Percentiles rank a stretch among this genome's conserved stretches.
These are phyloP conservation scores for Gracilariopsis chorda DNA, from an alignment of 23 red algal species.

Conservation along the genomic window DNA sequence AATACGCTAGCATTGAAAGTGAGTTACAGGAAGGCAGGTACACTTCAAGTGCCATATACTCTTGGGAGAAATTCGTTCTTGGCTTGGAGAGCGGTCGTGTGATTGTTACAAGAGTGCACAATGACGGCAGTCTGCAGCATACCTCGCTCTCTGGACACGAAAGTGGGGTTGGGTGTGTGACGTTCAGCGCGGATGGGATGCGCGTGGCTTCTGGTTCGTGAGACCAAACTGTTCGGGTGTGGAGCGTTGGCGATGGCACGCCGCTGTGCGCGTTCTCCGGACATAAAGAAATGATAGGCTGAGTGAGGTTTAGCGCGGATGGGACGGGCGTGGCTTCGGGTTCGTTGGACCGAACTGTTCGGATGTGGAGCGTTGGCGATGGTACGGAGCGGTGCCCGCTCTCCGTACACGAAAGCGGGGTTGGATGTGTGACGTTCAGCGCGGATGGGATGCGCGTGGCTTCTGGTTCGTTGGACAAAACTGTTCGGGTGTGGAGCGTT, in stretches of 20 bases:
- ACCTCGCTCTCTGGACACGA: conserved; percentile 34
- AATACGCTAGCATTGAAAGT: not conserved
- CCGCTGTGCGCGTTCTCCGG: no score
- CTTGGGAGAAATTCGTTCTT: not conserved
- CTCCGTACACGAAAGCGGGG: not conserved
- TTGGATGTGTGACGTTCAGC: not conserved
- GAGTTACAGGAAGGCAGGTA: no score
- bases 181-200: conserved; percentile 28
- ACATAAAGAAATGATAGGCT: not conserved
- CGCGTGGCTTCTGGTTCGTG: conserved; percentile 45
- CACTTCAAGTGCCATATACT: not conserved
- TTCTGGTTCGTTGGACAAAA: not conserved
- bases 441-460: not conserved
- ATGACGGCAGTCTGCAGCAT: no score
- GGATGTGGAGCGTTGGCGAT: not conserved
- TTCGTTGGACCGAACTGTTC: not conserved
- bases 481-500: not conserved
- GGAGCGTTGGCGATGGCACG: no score
- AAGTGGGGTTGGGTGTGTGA: conserved; percentile 34
- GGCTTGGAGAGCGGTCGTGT: no score
- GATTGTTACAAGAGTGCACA: no score
- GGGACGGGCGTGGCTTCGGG: not conserved
- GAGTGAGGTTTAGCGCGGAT: not conserved
- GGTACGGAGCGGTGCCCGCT: not conserved
- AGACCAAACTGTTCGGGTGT: conserved; percentile 61